Evolutionary conservation across 768 basidiomycete species (phyloP).

Genomic region (Cystobasidium onofrii): DNA sequence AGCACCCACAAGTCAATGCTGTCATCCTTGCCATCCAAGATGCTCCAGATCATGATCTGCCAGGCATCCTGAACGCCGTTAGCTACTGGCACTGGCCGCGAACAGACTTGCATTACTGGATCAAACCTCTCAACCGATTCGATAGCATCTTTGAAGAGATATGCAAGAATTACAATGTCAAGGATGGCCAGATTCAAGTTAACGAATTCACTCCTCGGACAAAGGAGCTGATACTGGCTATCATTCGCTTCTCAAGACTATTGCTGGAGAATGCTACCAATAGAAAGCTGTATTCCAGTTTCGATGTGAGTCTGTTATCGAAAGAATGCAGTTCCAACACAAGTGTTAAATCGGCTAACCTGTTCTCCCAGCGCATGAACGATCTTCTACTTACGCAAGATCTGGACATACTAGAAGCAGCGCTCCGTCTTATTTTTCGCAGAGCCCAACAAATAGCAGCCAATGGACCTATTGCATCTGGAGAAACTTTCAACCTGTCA

Average conservation of each 20-base stretch:
- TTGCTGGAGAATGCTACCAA: constrained; percentile 96
- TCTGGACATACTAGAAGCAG: constrained; percentile 72
- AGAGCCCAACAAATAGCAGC: constrained; percentile 90
- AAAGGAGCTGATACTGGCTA: constrained; percentile 67
- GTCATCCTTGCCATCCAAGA: constrained; percentile 41
- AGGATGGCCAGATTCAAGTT: constrained; percentile 50
- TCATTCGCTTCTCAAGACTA: constrained; percentile 78
- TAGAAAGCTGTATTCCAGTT: constrained; percentile 88
- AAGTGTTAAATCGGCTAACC: constrained; percentile 16
- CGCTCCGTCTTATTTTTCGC: constrained; percentile 76
- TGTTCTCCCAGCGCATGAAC: constrained; percentile 63
- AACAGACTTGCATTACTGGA: constrained; percentile 94
- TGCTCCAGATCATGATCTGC: constrained; percentile 64
- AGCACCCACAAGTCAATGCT: constrained; percentile 24
- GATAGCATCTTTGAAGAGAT: constrained; percentile 76
- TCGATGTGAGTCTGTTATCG: constrained; percentile 65
- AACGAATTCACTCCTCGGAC: constrained; percentile 66
- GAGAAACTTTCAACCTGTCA: constrained; percentile 67
- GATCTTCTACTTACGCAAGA: constrained; percentile 80
- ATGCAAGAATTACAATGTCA: constrained; percentile 72
- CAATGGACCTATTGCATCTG: constrained; percentile 65
- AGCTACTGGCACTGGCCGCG: constrained; percentile 79
- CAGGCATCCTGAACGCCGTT: constrained; percentile 59
- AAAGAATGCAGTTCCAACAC: not conserved
- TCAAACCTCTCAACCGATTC: constrained; percentile 89